A percentile compares a stretch with the other conserved stretches of the same genome.
These are phyloP conservation scores for Medakamo hakoo DNA, from an alignment of 139 green algal species.

Conservation along the genomic window DNA sequence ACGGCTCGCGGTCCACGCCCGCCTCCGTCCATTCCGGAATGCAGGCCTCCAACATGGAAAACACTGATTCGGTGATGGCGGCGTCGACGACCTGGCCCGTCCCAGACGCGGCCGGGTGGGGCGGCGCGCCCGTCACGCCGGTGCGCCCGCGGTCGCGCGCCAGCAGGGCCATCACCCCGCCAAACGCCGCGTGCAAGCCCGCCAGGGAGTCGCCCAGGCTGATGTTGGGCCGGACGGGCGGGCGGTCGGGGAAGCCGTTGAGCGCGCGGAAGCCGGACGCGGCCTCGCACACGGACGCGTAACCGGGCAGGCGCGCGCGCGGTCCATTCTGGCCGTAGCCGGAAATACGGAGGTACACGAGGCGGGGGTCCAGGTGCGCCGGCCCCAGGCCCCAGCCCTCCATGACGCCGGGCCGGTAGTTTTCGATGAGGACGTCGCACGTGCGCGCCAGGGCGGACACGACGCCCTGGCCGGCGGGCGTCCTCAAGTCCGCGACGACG, in stretches of 20 bases:
- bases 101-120: too few species aligned
- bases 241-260: slow-evolving; percentile 36
- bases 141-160: slow-evolving; percentile 15
- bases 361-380: slow-evolving; percentile 28
- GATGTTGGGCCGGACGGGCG: slow-evolving; percentile 57
- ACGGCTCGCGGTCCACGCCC: slow-evolving; percentile 29
- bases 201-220: slow-evolving; percentile 41
- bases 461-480: slow-evolving; percentile 29
- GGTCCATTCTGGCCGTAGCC: slow-evolving; percentile 58
- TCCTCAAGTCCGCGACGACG: slow-evolving; percentile 52
- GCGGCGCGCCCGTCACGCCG: not conserved
- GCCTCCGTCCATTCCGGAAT: slow-evolving; percentile 31
- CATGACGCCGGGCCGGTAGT: slow-evolving; percentile 65
- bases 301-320: slow-evolving; percentile 30
- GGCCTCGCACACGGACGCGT: slow-evolving; percentile 46
- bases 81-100: slow-evolving; percentile 61
- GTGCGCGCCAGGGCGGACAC: slow-evolving; percentile 24
- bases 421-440: slow-evolving; percentile 53
- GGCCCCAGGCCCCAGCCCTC: slow-evolving; percentile 53
- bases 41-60: slow-evolving; percentile 65
- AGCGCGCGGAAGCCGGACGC: slow-evolving; percentile 32
- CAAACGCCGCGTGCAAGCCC: slow-evolving; percentile 58
- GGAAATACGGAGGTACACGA: slow-evolving; percentile 59
- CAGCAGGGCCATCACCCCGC: slow-evolving; percentile 56
- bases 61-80: slow-evolving; percentile 51